Evolutionary conservation across 2,329 filamentous ascomycete genomes (phyloP).

Genomic region (Aschersonia sp.): DNA sequence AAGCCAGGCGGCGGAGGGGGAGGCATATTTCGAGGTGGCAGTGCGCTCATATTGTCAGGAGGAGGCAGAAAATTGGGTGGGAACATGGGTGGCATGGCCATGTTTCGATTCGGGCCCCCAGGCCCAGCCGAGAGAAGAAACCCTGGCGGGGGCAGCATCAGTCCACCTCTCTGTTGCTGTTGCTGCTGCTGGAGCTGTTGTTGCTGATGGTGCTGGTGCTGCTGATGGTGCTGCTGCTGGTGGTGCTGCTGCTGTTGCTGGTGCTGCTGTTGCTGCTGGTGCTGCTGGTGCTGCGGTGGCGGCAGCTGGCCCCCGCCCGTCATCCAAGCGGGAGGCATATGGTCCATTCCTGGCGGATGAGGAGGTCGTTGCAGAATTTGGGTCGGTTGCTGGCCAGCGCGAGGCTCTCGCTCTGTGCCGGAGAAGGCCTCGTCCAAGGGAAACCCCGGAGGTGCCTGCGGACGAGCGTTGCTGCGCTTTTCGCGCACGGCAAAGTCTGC

Average conservation of each 20-base stretch:
- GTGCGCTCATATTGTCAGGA: conserved; percentile 32
- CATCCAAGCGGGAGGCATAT: conserved; percentile 43
- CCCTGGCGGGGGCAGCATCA: conserved; percentile 48
- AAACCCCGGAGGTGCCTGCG: conserved; percentile 33
- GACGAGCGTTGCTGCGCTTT: conserved; percentile 22
- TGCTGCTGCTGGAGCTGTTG: conserved; percentile 13
- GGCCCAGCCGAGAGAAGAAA: conserved; percentile 19
- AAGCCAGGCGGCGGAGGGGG: conserved; percentile 41
- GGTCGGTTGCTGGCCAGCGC: conserved; percentile 35
- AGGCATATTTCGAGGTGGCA: conserved; percentile 37
- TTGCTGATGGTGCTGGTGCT: conserved; percentile 21
- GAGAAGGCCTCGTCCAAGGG: conserved; percentile 37
- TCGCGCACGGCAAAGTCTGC: conserved; percentile 24
- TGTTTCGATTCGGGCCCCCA: conserved; percentile 18
- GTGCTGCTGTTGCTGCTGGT: not conserved
- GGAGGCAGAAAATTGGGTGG: conserved; percentile 43
- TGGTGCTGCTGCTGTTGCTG: conserved; percentile 14
- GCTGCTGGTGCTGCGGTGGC: conserved; percentile 17
- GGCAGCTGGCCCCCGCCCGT: conserved; percentile 27
- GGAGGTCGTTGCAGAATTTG: conserved; percentile 51
- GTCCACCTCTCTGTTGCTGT: conserved; percentile 16
- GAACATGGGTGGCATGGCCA: conserved; percentile 43
- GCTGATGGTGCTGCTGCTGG: not conserved
- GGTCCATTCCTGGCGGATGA: conserved; percentile 45
- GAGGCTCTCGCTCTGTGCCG: conserved; percentile 25